Percentiles rank a stretch among this genome's conserved stretches.
Conservation (phyloP, 768 basidiomycete genomes). For the Suillus bovinus region DNA sequence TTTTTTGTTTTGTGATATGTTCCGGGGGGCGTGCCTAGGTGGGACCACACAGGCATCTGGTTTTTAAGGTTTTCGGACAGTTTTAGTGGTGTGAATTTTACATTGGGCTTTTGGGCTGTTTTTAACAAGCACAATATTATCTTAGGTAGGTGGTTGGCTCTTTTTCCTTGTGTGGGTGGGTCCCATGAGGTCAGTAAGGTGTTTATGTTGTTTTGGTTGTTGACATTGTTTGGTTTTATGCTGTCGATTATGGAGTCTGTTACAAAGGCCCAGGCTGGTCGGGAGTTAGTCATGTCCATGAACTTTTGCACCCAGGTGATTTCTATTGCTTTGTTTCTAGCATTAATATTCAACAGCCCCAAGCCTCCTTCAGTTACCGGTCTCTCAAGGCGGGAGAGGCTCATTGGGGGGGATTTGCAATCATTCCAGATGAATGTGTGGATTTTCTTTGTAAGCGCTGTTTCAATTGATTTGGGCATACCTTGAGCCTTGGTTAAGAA, state of each 20-base stretch:
- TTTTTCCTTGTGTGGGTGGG: neutral
- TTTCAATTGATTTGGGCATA: constrained; percentile 25
- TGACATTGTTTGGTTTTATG: neutral
- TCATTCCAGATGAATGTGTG: constrained; percentile 21
- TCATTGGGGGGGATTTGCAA: neutral
- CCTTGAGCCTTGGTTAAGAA: constrained; percentile 32
- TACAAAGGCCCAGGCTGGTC: neutral
- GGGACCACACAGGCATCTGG: neutral
- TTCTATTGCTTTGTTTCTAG: neutral
- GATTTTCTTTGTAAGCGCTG: neutral
- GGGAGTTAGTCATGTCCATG: neutral
- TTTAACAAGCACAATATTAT: neutral
- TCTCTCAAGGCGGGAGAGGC: neutral
- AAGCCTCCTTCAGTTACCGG: neutral
- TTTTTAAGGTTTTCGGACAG: neutral
- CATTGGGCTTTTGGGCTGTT: neutral
- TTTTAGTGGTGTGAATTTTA: neutral
- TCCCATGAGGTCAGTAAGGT: neutral
- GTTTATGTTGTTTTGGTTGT: rapidly evolving
- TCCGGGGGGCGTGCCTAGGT: neutral
- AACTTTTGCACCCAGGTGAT: constrained; percentile 17
- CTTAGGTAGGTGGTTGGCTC: neutral
- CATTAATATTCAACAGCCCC: neutral
- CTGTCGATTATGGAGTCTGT: neutral
- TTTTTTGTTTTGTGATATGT: neutral